Evolutionary conservation across 2,329 filamentous ascomycete species (phyloP), one percentile per base, ranked within the genome.

Genomic region (Calonectria henricotiae): DNA sequence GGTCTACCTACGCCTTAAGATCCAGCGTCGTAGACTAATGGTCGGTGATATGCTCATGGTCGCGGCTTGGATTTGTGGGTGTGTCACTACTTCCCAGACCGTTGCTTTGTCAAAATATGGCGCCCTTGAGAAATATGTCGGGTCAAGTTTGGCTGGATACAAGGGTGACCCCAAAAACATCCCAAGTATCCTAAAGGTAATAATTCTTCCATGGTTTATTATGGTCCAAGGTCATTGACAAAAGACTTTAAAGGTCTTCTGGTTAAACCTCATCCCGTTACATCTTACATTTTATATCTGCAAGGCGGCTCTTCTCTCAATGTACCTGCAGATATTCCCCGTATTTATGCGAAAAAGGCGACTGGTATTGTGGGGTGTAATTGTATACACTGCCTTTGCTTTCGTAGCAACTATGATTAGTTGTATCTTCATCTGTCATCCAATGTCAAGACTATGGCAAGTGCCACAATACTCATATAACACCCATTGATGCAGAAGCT

Each of bases 371-470:
- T 46, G 43, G 43, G 20, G 7, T 12, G 20, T 17, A 23, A 23
- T 46, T 46, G 8, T 11, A n/a, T 46, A 46, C 11, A 46, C 43
- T 23, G n/a, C 7, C 8, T n/a, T 46, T 23, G 43, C 43, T 46
- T 46, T 46, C 8, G 9, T 23, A 3, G 43, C 43, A 20, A 46
- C 17, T 23, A 23, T 46, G 15, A 7, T 46, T 17, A 37, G 20
- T 13, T 8, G 23, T 3, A 9, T 58, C 12, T 58, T 58, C 51
- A 37, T 37, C 13, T 58, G 51, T 11, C 4, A 58, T 25, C 51
- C 51, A 15, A 58, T 39, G 35, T 39, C 51, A 5, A 58, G 51
- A 58, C 12, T 27, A 39, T 58, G 51, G 51, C 7, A 58, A 25
- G 51, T 39, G 9, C 11, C n/a, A n/a, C 37, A 2, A 8, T 23